Evolutionary conservation across 371 early-diverging fungal species (phyloP), one percentile per base, ranked within the genome.

Genomic region (Rhizopus stolonifer): DNA sequence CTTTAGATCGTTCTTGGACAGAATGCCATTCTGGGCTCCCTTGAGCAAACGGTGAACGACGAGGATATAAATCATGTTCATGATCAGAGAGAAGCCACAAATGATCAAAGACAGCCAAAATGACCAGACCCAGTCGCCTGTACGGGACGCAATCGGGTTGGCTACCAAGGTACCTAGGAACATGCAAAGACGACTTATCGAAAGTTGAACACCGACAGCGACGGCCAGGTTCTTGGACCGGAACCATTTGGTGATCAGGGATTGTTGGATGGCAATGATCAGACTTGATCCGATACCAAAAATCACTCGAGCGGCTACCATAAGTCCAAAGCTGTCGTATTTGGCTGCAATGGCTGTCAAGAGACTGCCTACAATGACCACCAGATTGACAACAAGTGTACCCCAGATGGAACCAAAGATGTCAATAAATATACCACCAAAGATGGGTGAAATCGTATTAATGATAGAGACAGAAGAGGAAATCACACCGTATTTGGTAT

Each of bases 351-450:
- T 32, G 2, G 87, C 82, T 2, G 84, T 79, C 4, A 87, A 54
- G 3, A 82, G 43, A 50, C 79, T 85, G 15, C 88, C 88, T 1
- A 67, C 44, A 39, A 81, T 76, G 44, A 87, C 85, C 32, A 85
- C 53, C 5, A 75, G 58, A 1, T 85, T 87, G 18, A 88, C 79
- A 4, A 85, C 32, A n/a, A 87, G 66, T 10, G 88, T 83, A 9
- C 88, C 88, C 5, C 74, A 58, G 14, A 77, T 64, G 13, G 86
- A 84, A 14, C 88, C 88, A 69, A 87, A 87, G 24, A 81, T 66
- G 49, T 88, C 88, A 19, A 88, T 78, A 58, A 86, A 86, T 36
- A 87, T 68, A n/a, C 89, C 89, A 19, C 87, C 88, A 10, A 87
- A 56, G 2, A 87, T 62, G 1, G 89, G 89, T 25, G 87, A 49